These are phyloP conservation scores for Handroanthus guayacan DNA, from an alignment of 257 asterid species.

Conservation along the genomic window DNA sequence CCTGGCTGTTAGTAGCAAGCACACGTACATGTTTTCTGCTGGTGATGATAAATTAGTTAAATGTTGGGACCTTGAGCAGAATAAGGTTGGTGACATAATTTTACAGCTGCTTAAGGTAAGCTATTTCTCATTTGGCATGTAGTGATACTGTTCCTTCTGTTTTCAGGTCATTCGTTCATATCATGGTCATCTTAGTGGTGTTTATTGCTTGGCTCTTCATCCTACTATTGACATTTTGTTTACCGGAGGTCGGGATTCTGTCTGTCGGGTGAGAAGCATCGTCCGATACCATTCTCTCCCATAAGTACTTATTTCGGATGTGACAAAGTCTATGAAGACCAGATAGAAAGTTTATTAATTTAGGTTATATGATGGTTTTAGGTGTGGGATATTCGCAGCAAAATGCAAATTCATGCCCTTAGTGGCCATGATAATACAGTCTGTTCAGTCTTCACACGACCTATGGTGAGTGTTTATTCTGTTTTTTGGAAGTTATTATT, in stretches of 20 bases:
- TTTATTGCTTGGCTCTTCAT: slow-evolving; percentile 94
- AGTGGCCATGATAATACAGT: slow-evolving; percentile 96
- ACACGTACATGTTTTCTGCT: slow-evolving; percentile 97
- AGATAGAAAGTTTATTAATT: slow-evolving; percentile 31
- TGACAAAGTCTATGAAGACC: slow-evolving; percentile 14
- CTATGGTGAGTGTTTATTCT: slow-evolving; percentile 62
- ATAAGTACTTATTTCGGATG: slow-evolving; percentile 4
- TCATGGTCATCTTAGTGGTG: slow-evolving; percentile 99
- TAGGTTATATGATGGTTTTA: slow-evolving; percentile 34
- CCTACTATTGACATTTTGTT: slow-evolving; percentile 88
- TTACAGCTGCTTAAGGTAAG: slow-evolving; percentile 11
- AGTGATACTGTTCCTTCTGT: slow-evolving; percentile 20
- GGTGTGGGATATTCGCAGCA: slow-evolving; percentile 99
- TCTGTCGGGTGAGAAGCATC: slow-evolving; percentile 65
- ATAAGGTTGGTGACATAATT: slow-evolving; percentile 65
- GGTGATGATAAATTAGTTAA: slow-evolving; percentile 98
- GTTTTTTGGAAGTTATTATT: slow-evolving; percentile 1
- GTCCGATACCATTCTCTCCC: neutral
- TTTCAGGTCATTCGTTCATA: slow-evolving; percentile 90
- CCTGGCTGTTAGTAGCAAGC: slow-evolving; percentile 83
- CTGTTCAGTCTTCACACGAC: slow-evolving; percentile 91
- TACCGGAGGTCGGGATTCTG: slow-evolving; percentile 99
- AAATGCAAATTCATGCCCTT: slow-evolving; percentile 88
- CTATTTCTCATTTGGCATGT: slow-evolving; percentile 19
- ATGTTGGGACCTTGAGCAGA: slow-evolving; percentile 99